Evolutionary conservation across 2,329 filamentous ascomycete genomes (phyloP).

Genomic region (Fusarium nodosum): DNA sequence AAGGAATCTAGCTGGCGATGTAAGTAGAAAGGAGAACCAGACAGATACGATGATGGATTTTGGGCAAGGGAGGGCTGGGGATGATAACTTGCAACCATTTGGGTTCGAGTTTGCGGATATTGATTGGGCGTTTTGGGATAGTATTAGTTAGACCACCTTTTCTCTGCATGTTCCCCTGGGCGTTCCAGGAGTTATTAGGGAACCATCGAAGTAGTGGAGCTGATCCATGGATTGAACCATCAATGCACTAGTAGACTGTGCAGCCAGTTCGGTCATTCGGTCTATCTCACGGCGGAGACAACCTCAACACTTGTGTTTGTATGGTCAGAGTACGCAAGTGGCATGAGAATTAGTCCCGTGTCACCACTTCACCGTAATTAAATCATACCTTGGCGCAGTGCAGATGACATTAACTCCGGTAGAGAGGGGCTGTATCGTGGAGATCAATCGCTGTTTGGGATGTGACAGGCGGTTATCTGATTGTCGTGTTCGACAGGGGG

Average conservation of each 20-base stretch:
- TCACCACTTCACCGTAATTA: not conserved
- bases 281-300: not conserved
- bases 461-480: not conserved
- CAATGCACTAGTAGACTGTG: not conserved
- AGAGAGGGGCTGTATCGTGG: not conserved
- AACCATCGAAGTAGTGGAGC: not conserved
- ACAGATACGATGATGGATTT: not conserved
- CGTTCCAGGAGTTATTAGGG: no score
- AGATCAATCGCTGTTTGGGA: not conserved
- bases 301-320: not conserved
- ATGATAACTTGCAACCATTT: slow-evolving; percentile 23
- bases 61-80: not conserved
- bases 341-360: not conserved
- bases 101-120: slow-evolving; percentile 33
- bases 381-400: not conserved
- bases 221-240: not conserved
- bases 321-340: not conserved
- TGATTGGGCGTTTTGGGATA: slow-evolving; percentile 36
- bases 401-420: not conserved
- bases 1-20: fast-evolving
- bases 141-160: not conserved
- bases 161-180: not conserved
- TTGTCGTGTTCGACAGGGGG: not conserved
- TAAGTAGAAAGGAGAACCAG: not conserved
- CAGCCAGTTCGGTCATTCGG: slow-evolving; percentile 1